Conservation (phyloP, 2,329 filamentous ascomycete genomes). For the Knoxdaviesia capensis region DNA sequence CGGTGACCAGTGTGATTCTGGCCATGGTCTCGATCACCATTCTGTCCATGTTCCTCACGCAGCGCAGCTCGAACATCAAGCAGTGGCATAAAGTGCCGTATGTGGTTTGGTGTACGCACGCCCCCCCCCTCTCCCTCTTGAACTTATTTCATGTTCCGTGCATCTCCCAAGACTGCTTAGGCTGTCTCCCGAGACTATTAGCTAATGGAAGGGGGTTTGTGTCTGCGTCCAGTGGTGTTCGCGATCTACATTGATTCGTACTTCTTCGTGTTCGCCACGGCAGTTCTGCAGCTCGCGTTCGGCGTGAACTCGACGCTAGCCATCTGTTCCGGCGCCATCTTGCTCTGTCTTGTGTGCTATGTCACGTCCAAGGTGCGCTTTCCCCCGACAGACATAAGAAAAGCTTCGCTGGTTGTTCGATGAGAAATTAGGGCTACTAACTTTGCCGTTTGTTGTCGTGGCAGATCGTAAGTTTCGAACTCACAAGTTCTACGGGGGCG, state of each 20-base stretch:
- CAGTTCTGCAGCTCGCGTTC: slow-evolving; percentile 33
- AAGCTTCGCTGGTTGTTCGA: neutral
- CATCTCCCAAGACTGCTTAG: too few relatives aligned
- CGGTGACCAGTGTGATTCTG: slow-evolving; percentile 15
- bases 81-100: slow-evolving; percentile 13
- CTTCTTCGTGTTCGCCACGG: slow-evolving; percentile 35
- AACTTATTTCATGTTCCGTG: neutral
- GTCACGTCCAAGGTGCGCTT: slow-evolving; percentile 36
- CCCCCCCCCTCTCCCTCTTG: neutral
- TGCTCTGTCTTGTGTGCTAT: slow-evolving; percentile 41
- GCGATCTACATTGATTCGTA: slow-evolving; percentile 40
- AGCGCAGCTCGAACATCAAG: slow-evolving; percentile 5
- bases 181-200: too few relatives aligned
- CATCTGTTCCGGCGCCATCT: slow-evolving; percentile 35
- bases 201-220: too few relatives aligned
- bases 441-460: neutral
- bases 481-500: too few relatives aligned
- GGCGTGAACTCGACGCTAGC: slow-evolving; percentile 28
- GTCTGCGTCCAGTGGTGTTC: slow-evolving; percentile 27
- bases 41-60: slow-evolving; percentile 14
- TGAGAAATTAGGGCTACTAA: neutral
- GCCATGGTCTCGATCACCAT: slow-evolving; percentile 14
- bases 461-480: slow-evolving; percentile 12
- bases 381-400: neutral
- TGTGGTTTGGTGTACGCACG: slow-evolving; percentile 19